These are phyloP conservation scores for Magnaporthiopsis incrustans DNA, from an alignment of 2,329 filamentous ascomycete species.

Conservation along the genomic window DNA sequence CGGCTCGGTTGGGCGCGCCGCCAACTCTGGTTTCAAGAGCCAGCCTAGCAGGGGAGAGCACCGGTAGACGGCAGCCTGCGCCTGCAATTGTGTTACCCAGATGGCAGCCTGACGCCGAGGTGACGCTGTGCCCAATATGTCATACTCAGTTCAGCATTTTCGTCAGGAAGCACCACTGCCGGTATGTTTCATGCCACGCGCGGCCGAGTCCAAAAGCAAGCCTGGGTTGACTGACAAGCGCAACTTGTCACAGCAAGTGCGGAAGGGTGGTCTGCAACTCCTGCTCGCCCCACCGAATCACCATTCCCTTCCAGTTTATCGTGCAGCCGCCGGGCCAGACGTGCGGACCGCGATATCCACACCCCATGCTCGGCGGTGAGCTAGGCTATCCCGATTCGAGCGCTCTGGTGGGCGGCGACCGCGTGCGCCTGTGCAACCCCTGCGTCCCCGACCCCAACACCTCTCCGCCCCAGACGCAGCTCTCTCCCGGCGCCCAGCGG, in stretches of 20 bases:
- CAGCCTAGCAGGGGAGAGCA: not conserved
- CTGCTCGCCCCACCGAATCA: slow-evolving; percentile 91
- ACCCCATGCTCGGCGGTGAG: slow-evolving; percentile 31
- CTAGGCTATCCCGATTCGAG: slow-evolving; percentile 34
- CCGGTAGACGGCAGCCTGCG: not conserved
- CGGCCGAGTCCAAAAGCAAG: not conserved
- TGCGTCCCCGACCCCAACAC: slow-evolving; percentile 56
- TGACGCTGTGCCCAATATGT: slow-evolving; percentile 79
- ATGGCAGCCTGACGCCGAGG: slow-evolving; percentile 87
- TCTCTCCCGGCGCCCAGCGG: slow-evolving; percentile 17
- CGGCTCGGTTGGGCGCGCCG: not conserved
- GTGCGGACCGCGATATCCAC: slow-evolving; percentile 27
- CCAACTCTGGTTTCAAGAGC: not conserved
- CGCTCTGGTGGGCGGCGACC: slow-evolving; percentile 42
- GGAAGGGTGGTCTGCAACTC: slow-evolving; percentile 82
- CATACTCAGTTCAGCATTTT: slow-evolving; percentile 71
- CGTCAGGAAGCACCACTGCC: slow-evolving; percentile 87
- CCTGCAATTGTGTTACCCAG: slow-evolving; percentile 50
- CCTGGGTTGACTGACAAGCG: not conserved
- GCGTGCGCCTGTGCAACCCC: slow-evolving; percentile 53
- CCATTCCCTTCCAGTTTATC: slow-evolving; percentile 88
- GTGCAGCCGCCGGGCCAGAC: slow-evolving; percentile 60
- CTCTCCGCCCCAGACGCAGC: slow-evolving; percentile 41
- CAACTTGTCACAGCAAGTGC: slow-evolving; percentile 60
- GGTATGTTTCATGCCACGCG: slow-evolving; percentile 39